Evolutionary conservation across 148 eudicot genomes (phyloP).

Genomic region (Rhododendron molle): DNA sequence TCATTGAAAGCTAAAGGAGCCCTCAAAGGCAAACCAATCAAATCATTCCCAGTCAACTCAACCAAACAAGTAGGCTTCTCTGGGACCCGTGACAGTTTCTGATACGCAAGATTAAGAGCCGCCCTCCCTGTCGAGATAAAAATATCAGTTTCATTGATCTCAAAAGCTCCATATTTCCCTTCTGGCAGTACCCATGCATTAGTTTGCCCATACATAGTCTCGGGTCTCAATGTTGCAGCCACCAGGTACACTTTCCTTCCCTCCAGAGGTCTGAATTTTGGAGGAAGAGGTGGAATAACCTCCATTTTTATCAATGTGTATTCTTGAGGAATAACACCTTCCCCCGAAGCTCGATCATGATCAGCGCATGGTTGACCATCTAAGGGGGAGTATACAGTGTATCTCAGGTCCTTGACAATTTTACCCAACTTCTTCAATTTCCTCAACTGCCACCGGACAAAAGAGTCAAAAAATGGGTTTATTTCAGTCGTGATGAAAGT

Average conservation of each 20-base stretch:
- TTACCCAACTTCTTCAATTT: slow-evolving; percentile 71
- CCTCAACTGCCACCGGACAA: slow-evolving; percentile 86
- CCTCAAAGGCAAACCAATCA: slow-evolving; percentile 78
- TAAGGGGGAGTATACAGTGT: slow-evolving; percentile 67
- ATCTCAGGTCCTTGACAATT: slow-evolving; percentile 82
- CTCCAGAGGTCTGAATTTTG: slow-evolving; percentile 55
- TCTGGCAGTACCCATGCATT: slow-evolving; percentile 93
- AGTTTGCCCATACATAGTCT: slow-evolving; percentile 94
- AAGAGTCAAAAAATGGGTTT: slow-evolving; percentile 77
- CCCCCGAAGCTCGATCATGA: slow-evolving; percentile 97
- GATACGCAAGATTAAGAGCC: slow-evolving; percentile 84
- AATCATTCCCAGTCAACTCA: slow-evolving; percentile 77
- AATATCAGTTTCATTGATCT: slow-evolving; percentile 75
- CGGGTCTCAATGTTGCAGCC: slow-evolving; percentile 93
- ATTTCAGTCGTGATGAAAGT: slow-evolving; percentile 80
- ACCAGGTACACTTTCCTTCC: slow-evolving; percentile 78
- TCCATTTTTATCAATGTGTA: slow-evolving; percentile 92
- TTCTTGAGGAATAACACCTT: slow-evolving; percentile 93
- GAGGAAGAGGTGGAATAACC: slow-evolving; percentile 67
- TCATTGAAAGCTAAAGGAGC: slow-evolving; percentile 75
- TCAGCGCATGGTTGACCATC: slow-evolving; percentile 99
- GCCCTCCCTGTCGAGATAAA: slow-evolving; percentile 65
- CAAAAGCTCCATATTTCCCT: slow-evolving; percentile 86
- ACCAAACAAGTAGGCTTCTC: slow-evolving; percentile 78
- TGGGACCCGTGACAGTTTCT: slow-evolving; percentile 53